These are phyloP conservation scores for Russula ochroleuca DNA, from an alignment of 768 basidiomycete genomes.

Conservation along the genomic window DNA sequence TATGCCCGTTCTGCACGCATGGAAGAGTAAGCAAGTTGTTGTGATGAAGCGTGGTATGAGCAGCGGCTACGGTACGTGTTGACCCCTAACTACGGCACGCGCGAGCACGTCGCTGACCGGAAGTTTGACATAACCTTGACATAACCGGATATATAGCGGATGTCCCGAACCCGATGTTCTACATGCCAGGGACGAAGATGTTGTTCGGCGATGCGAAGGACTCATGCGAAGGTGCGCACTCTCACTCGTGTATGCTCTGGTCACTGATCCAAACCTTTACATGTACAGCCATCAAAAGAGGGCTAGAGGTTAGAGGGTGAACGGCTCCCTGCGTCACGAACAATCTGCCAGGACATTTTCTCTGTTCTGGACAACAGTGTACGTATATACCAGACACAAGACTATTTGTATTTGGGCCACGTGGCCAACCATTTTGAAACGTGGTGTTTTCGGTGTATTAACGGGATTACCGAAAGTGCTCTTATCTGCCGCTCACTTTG, in stretches of 20 bases:
- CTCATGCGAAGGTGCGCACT: slow-evolving; percentile 70
- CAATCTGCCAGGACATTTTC: neutral
- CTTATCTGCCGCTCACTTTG: too few relatives aligned
- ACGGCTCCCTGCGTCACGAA: neutral
- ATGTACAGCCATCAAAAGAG: slow-evolving; percentile 36
- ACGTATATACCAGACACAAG: neutral
- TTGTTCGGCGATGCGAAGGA: slow-evolving; percentile 89
- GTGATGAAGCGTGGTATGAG: slow-evolving; percentile 93
- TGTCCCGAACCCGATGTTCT: slow-evolving; percentile 93
- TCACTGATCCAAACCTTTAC: neutral
- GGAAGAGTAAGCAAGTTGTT: slow-evolving; percentile 90
- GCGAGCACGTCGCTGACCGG: neutral
- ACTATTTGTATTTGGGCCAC: neutral
- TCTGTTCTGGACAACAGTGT: neutral
- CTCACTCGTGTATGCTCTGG: neutral
- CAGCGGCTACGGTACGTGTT: slow-evolving; percentile 67
- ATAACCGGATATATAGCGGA: slow-evolving; percentile 51
- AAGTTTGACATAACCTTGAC: neutral
- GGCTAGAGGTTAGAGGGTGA: slow-evolving; percentile 31
- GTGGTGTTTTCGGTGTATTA: neutral
- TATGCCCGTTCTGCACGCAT: slow-evolving; percentile 88
- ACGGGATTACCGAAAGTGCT: too few relatives aligned
- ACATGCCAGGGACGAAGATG: slow-evolving; percentile 87
- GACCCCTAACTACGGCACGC: neutral
- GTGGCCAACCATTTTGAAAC: neutral